Evolutionary conservation across 1,284 basidiomycete species (phyloP), one percentile per base, ranked within the genome.

Genomic region (Cryptococcus sp.): DNA sequence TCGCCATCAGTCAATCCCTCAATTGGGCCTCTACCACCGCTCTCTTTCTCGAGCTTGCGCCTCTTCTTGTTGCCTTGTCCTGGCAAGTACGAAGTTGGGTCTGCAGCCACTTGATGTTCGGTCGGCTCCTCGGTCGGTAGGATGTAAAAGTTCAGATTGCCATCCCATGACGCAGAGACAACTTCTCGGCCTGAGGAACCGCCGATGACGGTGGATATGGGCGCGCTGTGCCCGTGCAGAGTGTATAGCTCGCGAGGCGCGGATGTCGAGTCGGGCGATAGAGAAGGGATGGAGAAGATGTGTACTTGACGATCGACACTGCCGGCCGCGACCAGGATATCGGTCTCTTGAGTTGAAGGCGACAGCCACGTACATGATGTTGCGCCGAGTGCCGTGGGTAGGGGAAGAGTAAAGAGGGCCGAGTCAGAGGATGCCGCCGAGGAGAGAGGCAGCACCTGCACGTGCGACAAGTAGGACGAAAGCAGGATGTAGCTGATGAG

Each of bases 271-370:
- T 78, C 57, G 62, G 79, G 53, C 66, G 68, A 52, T 54, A 78
- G 57, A 78, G 72, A 77, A 72, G 73, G 80, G 40, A 90, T 62
- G 57, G 80, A 82, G 19, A 84, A 87, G 46, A 91, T 79, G 52
- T 85, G 86, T 0, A 84, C 84, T 0, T 88, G 87, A 42, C 91
- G 85, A 75, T 97, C 93, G 48, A 93, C 92, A 1, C 89, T 86
- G 40, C 85, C 93, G 0, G 88, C 91, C 39, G 94, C 78, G 42
- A 89, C 58, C 65, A 83, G 77, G 53, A 82, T 77, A 27, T 82
- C 81, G 25, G 65, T 60, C 17, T 66, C 65, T 16, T 77, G 70
- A 5, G 78, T 65, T 8, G 69, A 48, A 1, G 73, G 74, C 30
- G 30, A 82, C 16, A 93, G 78, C 68, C 88, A 81, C 49, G 83